These are phyloP conservation scores for Calcarisporium arbuscula DNA, from an alignment of 2,329 filamentous ascomycete genomes.

Conservation along the genomic window DNA sequence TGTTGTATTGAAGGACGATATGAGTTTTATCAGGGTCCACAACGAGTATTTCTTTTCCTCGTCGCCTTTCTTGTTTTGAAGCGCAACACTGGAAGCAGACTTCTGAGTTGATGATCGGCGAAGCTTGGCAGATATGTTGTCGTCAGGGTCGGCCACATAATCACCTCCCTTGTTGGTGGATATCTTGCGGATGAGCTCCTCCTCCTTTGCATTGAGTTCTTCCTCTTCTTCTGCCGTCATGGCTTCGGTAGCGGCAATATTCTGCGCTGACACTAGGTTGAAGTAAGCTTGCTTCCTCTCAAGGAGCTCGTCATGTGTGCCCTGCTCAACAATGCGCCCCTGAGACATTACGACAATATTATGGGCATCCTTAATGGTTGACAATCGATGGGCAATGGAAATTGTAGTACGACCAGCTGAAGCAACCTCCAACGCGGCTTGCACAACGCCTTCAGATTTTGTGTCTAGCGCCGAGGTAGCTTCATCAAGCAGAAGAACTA, in stretches of 20 bases:
- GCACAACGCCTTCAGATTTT: slow-evolving; percentile 89
- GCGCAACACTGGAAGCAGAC: slow-evolving; percentile 63
- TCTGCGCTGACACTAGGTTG: slow-evolving; percentile 82
- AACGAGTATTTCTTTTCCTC: slow-evolving; percentile 56
- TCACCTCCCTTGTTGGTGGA: slow-evolving; percentile 33
- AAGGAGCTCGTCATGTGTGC: slow-evolving; percentile 75
- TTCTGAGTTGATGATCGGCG: slow-evolving; percentile 48
- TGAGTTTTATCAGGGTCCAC: slow-evolving; percentile 71
- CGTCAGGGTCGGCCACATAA: slow-evolving; percentile 52
- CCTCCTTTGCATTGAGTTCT: slow-evolving; percentile 41
- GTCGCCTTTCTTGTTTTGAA: slow-evolving; percentile 49
- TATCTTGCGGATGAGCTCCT: slow-evolving; percentile 42
- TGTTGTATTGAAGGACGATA: slow-evolving; percentile 68
- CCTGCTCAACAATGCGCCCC: slow-evolving; percentile 87
- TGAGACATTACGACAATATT: slow-evolving; percentile 92
- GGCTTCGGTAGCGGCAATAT: slow-evolving; percentile 60
- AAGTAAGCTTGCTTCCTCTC: slow-evolving; percentile 67
- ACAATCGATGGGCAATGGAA: slow-evolving; percentile 89
- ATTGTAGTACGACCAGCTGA: slow-evolving; percentile 87
- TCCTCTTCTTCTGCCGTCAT: slow-evolving; percentile 45
- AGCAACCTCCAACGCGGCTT: slow-evolving; percentile 83
- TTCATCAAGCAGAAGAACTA: slow-evolving; percentile 82
- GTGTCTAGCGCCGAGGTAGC: slow-evolving; percentile 92
- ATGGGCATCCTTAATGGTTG: slow-evolving; percentile 88
- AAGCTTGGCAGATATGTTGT: slow-evolving; percentile 53